These are phyloP conservation scores for Meira miltonrushii DNA, from an alignment of 1,284 basidiomycete species.

Conservation along the genomic window DNA sequence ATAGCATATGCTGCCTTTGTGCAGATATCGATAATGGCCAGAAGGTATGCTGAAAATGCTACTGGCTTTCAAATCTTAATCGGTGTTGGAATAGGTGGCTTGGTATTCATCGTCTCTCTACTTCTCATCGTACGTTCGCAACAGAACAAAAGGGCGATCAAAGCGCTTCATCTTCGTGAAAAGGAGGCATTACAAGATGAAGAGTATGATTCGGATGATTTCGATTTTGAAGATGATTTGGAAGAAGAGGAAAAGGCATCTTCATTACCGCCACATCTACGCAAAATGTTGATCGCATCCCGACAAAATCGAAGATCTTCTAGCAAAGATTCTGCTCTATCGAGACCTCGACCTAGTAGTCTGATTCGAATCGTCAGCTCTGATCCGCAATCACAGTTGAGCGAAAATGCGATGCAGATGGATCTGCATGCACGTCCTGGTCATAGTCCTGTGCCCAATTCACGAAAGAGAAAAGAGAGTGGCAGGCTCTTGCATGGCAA, in stretches of 20 bases:
- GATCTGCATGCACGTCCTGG: conserved; percentile 21
- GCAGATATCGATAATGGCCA: too few species aligned
- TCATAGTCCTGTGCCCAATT: not conserved
- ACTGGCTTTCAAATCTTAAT: too few species aligned
- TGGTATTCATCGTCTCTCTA: too few species aligned
- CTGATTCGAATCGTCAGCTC: conserved; percentile 35
- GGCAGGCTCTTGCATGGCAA: not conserved
- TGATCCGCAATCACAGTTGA: conserved; percentile 39
- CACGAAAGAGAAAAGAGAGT: not conserved
- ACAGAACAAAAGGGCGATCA: too few species aligned
- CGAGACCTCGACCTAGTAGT: conserved; percentile 12
- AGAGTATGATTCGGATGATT: conserved; percentile 5
- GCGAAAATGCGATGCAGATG: conserved; percentile 32
- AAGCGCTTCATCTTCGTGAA: too few species aligned
- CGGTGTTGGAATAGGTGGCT: too few species aligned
- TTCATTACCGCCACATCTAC: not conserved
- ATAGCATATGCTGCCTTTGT: too few species aligned
- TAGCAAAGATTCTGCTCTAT: not conserved
- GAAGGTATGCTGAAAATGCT: too few species aligned
- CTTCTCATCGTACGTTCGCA: too few species aligned
- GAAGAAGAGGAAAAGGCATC: conserved; percentile 2
- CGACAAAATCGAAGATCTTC: not conserved
- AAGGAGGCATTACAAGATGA: too few species aligned
- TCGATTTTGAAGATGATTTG: conserved; percentile 7
- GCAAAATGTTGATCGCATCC: not conserved